Conservation (phyloP, 139 green algal genomes). For the Coelastrella sp. region DNA sequence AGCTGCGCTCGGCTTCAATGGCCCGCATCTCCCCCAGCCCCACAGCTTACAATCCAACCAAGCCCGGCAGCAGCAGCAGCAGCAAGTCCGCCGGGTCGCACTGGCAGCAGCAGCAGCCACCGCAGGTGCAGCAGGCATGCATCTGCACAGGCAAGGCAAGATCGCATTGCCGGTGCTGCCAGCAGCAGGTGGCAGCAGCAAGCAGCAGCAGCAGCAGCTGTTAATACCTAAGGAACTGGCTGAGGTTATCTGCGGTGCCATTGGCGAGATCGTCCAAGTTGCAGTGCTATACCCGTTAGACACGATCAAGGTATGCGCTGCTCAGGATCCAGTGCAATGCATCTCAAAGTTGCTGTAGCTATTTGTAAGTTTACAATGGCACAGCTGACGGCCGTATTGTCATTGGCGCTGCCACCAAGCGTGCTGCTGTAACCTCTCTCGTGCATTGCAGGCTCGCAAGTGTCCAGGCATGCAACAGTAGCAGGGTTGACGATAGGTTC, state of each 20-base stretch:
- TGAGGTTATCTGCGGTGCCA: slow-evolving; percentile 34
- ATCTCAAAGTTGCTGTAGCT: not conserved
- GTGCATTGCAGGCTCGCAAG: too few relatives aligned
- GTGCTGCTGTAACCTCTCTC: too few relatives aligned
- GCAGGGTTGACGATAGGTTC: too few relatives aligned
- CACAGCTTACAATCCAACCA: not conserved
- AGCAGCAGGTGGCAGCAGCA: not conserved
- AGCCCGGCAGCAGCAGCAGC: slow-evolving; percentile 3
- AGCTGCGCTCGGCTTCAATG: not conserved
- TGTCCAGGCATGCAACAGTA: too few relatives aligned
- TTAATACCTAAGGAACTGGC: slow-evolving; percentile 24
- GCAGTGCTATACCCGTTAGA: slow-evolving; percentile 31
- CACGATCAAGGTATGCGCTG: slow-evolving; percentile 47
- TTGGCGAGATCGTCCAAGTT: slow-evolving; percentile 46
- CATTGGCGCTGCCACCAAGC: too few relatives aligned
- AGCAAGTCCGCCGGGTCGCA: not conserved
- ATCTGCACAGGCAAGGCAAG: not conserved
- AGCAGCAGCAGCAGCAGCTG: slow-evolving; percentile 11
- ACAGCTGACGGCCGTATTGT: too few relatives aligned
- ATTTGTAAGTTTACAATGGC: not conserved
- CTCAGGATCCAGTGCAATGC: not conserved
- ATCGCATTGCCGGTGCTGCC: not conserved
- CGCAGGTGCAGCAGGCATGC: slow-evolving; percentile 6
- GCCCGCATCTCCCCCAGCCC: not conserved
- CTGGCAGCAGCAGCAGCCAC: slow-evolving; percentile 28